Percentiles rank a stretch among this genome's conserved stretches.
These are phyloP conservation scores for Fusarium liriodendri DNA, from an alignment of 2,329 filamentous ascomycete species.

Conservation along the genomic window DNA sequence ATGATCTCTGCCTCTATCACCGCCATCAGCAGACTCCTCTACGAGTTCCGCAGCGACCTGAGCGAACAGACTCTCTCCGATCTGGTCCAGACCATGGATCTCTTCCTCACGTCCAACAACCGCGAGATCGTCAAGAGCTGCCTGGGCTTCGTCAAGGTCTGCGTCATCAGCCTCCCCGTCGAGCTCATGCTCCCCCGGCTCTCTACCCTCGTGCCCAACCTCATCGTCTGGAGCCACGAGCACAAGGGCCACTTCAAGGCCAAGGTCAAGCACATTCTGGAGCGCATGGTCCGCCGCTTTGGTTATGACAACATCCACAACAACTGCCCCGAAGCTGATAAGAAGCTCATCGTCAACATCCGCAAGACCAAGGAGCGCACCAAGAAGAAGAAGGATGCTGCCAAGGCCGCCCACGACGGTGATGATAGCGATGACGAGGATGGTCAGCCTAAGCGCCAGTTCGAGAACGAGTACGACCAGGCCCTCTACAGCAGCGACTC, in stretches of 20 bases:
- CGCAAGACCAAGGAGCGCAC: constrained; percentile 92
- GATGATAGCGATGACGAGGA: constrained; percentile 68
- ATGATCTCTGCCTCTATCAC: constrained; percentile 99
- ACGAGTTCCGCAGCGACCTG: constrained; percentile 83
- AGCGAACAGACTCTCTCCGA: constrained; percentile 79
- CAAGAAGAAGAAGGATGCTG: constrained; percentile 87
- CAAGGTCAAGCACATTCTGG: constrained; percentile 98
- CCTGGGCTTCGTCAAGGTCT: constrained; percentile 96
- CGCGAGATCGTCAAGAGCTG: constrained; percentile 96
- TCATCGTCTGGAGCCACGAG: constrained; percentile 97
- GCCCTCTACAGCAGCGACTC: constrained; percentile 89
- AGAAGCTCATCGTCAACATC: constrained; percentile 92
- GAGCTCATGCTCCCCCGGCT: constrained; percentile 84
- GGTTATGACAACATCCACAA: constrained; percentile 84
- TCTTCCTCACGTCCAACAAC: constrained; percentile 96
- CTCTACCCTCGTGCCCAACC: constrained; percentile 81
- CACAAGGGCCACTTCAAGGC: constrained; percentile 97
- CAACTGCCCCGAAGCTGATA: constrained; percentile 85
- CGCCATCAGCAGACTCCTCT: constrained; percentile 91
- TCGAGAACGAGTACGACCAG: constrained; percentile 94
- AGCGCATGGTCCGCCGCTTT: constrained; percentile 92
- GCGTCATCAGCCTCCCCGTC: constrained; percentile 84
- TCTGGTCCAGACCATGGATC: constrained; percentile 92
- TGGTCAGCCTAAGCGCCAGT: constrained; percentile 66
- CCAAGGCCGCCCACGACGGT: constrained; percentile 66